phyloP scores from a whole-genome alignment of 2,329 filamentous ascomycete species.

The Hypoxylon sp. region DNA sequence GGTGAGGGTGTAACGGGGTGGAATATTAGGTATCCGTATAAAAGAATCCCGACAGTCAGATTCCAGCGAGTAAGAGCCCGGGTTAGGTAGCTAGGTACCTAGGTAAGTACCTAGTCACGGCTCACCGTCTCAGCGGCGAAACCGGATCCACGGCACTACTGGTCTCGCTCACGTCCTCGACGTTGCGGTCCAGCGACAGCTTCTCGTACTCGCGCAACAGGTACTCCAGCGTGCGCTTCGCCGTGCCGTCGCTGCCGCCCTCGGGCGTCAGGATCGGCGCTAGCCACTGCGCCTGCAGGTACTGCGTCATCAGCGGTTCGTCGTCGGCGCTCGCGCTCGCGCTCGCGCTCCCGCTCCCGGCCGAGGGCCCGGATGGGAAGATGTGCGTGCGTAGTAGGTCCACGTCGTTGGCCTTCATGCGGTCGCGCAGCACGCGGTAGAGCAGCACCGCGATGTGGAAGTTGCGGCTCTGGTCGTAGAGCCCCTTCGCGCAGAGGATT shows the following conservation, averaged over 20 bases:
- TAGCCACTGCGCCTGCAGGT: constrained; percentile 40
- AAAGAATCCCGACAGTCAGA: too few species aligned
- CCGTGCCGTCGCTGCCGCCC: neutral
- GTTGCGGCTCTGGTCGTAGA: constrained; percentile 55
- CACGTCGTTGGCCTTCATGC: constrained; percentile 50
- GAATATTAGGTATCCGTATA: too few species aligned
- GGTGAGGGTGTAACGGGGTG: too few species aligned
- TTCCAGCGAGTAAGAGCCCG: too few species aligned
- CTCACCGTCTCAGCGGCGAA: constrained; percentile 1
- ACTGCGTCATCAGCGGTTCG: constrained; percentile 38
- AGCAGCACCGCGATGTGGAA: constrained; percentile 56
- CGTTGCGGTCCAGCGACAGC: constrained; percentile 28
- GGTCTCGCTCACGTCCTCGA: constrained; percentile 24
- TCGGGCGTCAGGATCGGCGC: constrained; percentile 24
- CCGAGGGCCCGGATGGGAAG: constrained; percentile 22
- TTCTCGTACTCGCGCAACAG: constrained; percentile 39
- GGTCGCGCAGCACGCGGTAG: constrained; percentile 55
- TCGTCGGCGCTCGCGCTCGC: constrained; percentile 19
- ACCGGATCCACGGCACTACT: constrained; percentile 4
- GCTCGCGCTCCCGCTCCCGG: neutral
- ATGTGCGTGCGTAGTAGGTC: constrained; percentile 41
- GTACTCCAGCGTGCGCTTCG: constrained; percentile 33
- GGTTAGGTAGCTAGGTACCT: too few species aligned
- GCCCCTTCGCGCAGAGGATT: constrained; percentile 55
- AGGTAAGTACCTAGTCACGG: too few species aligned